Conservation (phyloP, 2,329 filamentous ascomycete genomes). For the Tolypocladium tropicale region DNA sequence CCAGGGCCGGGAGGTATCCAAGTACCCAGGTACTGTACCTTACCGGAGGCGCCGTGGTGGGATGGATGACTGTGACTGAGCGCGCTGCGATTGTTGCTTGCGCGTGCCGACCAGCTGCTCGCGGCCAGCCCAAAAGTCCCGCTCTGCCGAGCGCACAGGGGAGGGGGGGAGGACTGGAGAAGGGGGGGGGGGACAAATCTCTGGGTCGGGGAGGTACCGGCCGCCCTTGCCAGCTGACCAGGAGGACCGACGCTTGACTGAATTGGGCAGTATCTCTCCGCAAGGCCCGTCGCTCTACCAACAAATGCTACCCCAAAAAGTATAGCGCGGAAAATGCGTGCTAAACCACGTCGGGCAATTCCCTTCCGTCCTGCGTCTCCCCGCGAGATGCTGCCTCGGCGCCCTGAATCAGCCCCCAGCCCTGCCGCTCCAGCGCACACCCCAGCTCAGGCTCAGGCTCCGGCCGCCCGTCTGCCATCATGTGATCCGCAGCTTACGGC, state of each 20-base stretch:
- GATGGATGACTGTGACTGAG: background rate
- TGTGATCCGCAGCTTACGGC: background rate
- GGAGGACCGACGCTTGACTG: background rate
- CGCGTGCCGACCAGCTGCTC: background rate
- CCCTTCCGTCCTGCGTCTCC: background rate
- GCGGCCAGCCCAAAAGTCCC: background rate
- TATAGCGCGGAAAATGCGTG: background rate
- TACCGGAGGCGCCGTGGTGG: background rate
- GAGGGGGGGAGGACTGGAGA: background rate
- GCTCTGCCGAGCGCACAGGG: background rate
- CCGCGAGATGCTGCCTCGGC: background rate
- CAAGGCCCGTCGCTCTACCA: too few relatives aligned
- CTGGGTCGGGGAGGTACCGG: slow-evolving; percentile 3
- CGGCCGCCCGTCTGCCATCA: background rate
- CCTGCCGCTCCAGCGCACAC: background rate
- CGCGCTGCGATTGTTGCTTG: background rate
- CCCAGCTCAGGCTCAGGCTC: background rate
- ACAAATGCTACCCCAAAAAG: background rate
- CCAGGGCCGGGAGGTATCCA: background rate
- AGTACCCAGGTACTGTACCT: background rate
- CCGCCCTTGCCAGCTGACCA: slow-evolving; percentile 1
- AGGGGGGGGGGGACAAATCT: background rate
- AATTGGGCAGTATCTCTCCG: background rate
- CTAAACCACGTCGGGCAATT: background rate
- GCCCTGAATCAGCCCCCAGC: background rate